A percentile compares a stretch with the other conserved stretches of the same genome.
Evolutionary conservation across 768 basidiomycete genomes (phyloP).

Genomic region (Pleurotus tuber-regium): DNA sequence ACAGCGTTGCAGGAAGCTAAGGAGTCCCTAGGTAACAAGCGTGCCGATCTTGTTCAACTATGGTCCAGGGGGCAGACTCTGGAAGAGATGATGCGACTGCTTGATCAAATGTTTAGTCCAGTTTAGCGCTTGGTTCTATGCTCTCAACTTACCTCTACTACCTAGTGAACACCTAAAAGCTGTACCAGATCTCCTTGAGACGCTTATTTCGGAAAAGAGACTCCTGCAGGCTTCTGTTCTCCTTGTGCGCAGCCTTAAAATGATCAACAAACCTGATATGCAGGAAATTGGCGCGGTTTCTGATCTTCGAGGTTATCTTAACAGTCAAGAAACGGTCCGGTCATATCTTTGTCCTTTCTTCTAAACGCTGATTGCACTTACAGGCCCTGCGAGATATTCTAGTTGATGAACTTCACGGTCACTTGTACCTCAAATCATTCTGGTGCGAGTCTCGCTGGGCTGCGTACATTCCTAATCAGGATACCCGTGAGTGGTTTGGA

Average conservation of each 20-base stretch:
- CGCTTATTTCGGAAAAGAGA: slow-evolving; percentile 93
- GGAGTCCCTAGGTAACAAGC: slow-evolving; percentile 74
- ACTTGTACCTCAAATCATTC: slow-evolving; percentile 95
- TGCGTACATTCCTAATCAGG: slow-evolving; percentile 78
- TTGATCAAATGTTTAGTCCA: slow-evolving; percentile 80
- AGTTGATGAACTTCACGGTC: slow-evolving; percentile 92
- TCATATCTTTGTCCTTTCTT: slow-evolving; percentile 1
- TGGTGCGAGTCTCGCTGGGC: slow-evolving; percentile 95
- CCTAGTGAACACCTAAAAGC: slow-evolving; percentile 83
- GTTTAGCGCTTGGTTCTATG: slow-evolving; percentile 6
- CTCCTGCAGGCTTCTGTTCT: slow-evolving; percentile 86
- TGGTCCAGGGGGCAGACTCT: slow-evolving; percentile 89
- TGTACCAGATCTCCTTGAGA: slow-evolving; percentile 89
- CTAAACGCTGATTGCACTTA: slow-evolving; percentile 5
- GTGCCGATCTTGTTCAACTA: slow-evolving; percentile 86
- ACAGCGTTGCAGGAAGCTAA: slow-evolving; percentile 73
- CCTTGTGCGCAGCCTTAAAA: slow-evolving; percentile 83
- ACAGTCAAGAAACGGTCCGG: slow-evolving; percentile 79
- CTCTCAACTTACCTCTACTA: slow-evolving; percentile 16
- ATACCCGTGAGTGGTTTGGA: slow-evolving; percentile 51
- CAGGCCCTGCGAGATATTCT: slow-evolving; percentile 91
- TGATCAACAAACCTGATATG: slow-evolving; percentile 91
- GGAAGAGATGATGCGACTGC: slow-evolving; percentile 91
- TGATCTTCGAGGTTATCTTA: slow-evolving; percentile 83
- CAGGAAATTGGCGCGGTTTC: slow-evolving; percentile 92